A percentile compares a stretch with the other conserved stretches of the same genome.
Evolutionary conservation across 176 grass and related monocot genomes (phyloP).

Genomic region (Avena atlantica): DNA sequence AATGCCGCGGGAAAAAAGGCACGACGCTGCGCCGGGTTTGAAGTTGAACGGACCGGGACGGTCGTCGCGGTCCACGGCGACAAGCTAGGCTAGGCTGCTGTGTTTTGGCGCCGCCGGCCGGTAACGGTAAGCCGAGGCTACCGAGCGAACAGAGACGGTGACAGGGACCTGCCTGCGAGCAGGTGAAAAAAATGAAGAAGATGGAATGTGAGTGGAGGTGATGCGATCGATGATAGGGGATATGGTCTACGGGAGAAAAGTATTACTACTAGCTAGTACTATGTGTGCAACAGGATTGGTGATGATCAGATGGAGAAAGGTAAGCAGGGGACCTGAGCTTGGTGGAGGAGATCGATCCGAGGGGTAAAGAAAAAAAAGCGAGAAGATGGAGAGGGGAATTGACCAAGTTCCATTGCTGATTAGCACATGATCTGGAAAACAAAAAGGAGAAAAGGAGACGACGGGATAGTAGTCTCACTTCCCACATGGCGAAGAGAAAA

Average conservation of each 20-base stretch:
- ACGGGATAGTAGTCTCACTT: neutral
- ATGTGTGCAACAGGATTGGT: constrained; percentile 23
- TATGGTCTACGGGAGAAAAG: neutral
- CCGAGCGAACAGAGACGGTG: constrained; percentile 30
- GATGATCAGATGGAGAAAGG: constrained; percentile 36
- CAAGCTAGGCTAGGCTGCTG: constrained; percentile 34
- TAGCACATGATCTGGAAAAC: neutral
- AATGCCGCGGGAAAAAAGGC: constrained; percentile 27
- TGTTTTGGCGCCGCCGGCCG: neutral
- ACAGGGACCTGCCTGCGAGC: constrained; percentile 5
- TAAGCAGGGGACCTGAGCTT: constrained; percentile 12
- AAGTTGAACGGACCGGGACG: constrained; percentile 17
- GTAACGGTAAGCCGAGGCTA: neutral
- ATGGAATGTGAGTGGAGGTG: constrained; percentile 9
- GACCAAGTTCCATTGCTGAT: constrained; percentile 19
- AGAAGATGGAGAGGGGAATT: constrained; percentile 28
- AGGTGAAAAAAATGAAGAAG: constrained; percentile 18
- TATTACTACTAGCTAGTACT: neutral
- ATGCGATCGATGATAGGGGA: neutral
- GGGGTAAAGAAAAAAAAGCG: neutral
- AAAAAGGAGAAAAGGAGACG: neutral
- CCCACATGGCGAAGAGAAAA: constrained; percentile 33
- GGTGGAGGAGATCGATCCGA: constrained; percentile 42
- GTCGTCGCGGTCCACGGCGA: constrained; percentile 47
- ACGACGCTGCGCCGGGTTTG: constrained; percentile 24